Base-by-base conservation (phyloP, 2,329 filamentous ascomycete species). In the Trichoderma endophyticum region DNA sequence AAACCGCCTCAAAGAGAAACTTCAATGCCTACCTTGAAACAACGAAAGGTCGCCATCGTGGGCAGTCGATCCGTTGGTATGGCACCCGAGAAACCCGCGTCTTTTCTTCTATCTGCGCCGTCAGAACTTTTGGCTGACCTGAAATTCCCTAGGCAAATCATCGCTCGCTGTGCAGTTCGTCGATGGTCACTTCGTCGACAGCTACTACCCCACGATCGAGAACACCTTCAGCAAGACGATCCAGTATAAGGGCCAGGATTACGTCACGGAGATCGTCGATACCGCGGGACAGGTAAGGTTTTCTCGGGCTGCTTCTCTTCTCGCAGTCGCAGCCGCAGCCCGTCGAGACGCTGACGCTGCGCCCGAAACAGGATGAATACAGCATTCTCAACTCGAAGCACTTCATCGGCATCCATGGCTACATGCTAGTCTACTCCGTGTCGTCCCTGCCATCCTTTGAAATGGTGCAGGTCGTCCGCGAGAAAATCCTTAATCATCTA, bases 341-440 rank as follows among this genome's bases (percentile, higher is more conserved):
- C 43, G 18, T 54, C 48, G 48, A 54, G 48, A 24, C 48, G 48
- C 48, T 54, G 48, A 54, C 48, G 48, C 48, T n/a, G 39, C 3
- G 15, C 43, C 9, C 21, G 1, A 62, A 73, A 73, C 79, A 96
- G 92, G 96, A 99, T 86, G 96, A 99, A 83, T 99, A 99, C 86
- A 97, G 93, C 80, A 98, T 98, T 75, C 87, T 99, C 74, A 98
- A 98, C 83, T 97, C 93, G 74, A 98, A 98, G 85, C 95, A 98
- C 81, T 98, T 98, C 79, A 98, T 99, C 81, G 96, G 96, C 74
- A 98, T 98, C 76, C 96, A 99, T 85, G 96, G 96, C 71, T 99
- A 98, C 83, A 94, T 99, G 89, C 92, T 99, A 73, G 95, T 98
- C 63, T 99, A 99, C 84, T 97, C 95, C n/a, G 95, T 99, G 64